Conservation (phyloP, 2,329 filamentous ascomycete species). For the Fusarium foetens region DNA sequence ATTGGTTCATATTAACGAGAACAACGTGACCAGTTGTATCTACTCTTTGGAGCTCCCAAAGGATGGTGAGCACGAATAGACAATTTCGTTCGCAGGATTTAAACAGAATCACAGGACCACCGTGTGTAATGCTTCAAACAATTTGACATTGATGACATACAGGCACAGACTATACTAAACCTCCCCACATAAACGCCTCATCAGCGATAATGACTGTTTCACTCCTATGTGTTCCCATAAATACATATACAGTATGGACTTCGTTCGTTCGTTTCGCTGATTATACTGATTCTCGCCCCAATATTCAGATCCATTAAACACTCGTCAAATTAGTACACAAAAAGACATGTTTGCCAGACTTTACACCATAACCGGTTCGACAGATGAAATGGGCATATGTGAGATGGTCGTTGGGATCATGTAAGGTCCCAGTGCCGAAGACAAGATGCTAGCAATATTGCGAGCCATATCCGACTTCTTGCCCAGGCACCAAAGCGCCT, state of each 20-base stretch:
- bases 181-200: neutral
- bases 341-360: neutral
- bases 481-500: conserved; percentile 64
- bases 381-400: conserved; percentile 20
- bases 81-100: too few relatives aligned
- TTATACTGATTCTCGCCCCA: conserved; percentile 2
- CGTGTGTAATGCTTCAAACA: neutral
- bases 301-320: conserved; percentile 7
- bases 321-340: neutral
- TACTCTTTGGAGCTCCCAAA: neutral
- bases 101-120: neutral
- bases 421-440: conserved; percentile 41
- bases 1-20: neutral
- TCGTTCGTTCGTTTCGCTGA: conserved; percentile 19
- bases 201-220: conserved; percentile 21
- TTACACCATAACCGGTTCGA: conserved; percentile 33
- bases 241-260: conserved; percentile 15
- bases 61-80: too few relatives aligned
- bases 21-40: neutral
- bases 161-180: neutral
- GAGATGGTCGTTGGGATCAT: conserved; percentile 37
- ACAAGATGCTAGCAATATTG: conserved; percentile 43
- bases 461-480: conserved; percentile 63
- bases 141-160: neutral
- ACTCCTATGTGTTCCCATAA: neutral